Evolutionary conservation across 2,329 filamentous ascomycete species (phyloP).

Genomic region (Hymenoscyphus infarciens): DNA sequence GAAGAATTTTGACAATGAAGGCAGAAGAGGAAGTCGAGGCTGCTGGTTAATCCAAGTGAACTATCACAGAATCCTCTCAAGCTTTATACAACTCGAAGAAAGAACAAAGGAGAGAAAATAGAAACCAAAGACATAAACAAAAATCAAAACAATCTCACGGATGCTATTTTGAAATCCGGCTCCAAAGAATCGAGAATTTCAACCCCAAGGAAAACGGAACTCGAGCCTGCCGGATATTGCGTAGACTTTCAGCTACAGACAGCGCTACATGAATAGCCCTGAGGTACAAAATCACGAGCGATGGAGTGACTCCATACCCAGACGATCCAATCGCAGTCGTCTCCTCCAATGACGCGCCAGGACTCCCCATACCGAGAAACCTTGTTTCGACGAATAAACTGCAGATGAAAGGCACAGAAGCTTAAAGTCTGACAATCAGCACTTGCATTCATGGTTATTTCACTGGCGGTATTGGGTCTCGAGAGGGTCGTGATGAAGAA

Average conservation of each 20-base stretch:
- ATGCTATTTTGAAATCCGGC: background rate
- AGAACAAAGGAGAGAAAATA: no score
- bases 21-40: background rate
- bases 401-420: background rate
- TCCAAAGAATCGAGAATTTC: background rate
- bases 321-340: background rate
- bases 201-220: background rate
- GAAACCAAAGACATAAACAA: background rate
- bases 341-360: background rate
- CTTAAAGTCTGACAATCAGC: background rate
- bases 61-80: background rate
- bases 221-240: background rate
- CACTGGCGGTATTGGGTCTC: background rate
- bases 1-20: background rate
- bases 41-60: background rate
- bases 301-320: background rate
- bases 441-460: background rate
- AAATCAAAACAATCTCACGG: background rate
- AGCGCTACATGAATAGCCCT: background rate
- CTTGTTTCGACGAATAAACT: background rate
- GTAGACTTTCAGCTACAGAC: background rate
- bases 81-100: no score
- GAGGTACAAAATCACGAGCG: background rate
- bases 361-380: background rate
- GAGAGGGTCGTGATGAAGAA: conserved; percentile 1